Base-by-base conservation (phyloP, 257 asterid species). In the Ilex aquifolium region DNA sequence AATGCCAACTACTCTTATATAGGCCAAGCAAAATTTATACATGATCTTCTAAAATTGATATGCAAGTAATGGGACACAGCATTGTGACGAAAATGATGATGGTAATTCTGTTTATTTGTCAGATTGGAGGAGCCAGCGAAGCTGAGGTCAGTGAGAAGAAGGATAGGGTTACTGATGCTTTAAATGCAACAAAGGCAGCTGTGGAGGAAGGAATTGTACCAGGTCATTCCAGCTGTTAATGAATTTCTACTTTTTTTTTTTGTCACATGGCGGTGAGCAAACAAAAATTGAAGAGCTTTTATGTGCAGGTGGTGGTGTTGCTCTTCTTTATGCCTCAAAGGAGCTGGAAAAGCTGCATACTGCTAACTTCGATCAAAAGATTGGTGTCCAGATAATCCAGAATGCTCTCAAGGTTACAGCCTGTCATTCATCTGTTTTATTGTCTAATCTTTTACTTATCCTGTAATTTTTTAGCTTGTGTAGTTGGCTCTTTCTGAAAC, bases 191-290 rank as follows among this genome's bases (percentile, higher is more conserved):
- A 12, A 49, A 49, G 16, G 54, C 54, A 49, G 54, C 54, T 12
- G 54, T 49, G 54, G 54, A 49, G 54, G 54, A 49, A 49, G 54
- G 54, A 6, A 49, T 49, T 49, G 54, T 49, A 11, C 54, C 54
- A 4, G 54, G 54, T 49, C 4, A 49, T 3, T 7, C 10, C 14
- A 49, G 6, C 17, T 12, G 11, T 49, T n/a, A 4, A 49, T 49
- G 54, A 49, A 49, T 11, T 49, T 49, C 10, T 8, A 36, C 14
- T 49, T 49, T 49, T 2, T 49, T 49, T 2, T 49, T 15, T 4
- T 49, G 5, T 49, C n/a, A 49, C 6, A 3, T 15, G 14, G 50
- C 1, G 13, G 50, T 44, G 9, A 44, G 0, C 11, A 44, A 44
- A 44, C 50, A 44, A 15, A 6, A 11, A 11, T 49, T 49, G 14